These are phyloP conservation scores for Biscutella laevigata DNA, from an alignment of 441 rosid genomes.

Conservation along the genomic window DNA sequence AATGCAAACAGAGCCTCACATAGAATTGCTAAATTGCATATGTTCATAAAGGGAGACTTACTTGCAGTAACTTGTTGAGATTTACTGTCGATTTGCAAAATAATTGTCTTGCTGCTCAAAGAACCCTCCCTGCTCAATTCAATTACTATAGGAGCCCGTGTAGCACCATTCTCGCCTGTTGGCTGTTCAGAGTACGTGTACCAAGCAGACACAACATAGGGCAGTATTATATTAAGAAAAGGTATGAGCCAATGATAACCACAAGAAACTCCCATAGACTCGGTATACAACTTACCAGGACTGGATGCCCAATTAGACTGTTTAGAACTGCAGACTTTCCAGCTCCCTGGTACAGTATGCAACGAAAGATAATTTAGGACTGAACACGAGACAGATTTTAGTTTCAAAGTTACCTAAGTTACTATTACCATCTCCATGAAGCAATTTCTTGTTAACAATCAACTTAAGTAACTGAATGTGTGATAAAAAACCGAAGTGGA, in stretches of 20 bases:
- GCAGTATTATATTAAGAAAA: no score
- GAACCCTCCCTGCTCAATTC: slow-evolving; percentile 49
- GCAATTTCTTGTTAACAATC: neutral
- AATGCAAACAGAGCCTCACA: neutral
- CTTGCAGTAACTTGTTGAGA: slow-evolving; percentile 71
- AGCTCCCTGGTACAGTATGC: slow-evolving; percentile 45
- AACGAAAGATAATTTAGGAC: slow-evolving; percentile 8
- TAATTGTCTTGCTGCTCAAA: slow-evolving; percentile 55
- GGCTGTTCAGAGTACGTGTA: slow-evolving; percentile 34
- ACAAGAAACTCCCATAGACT: no score
- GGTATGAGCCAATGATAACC: no score
- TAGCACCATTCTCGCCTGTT: slow-evolving; percentile 77
- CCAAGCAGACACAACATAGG: neutral
- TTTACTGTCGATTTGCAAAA: slow-evolving; percentile 59
- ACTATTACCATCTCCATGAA: no score
- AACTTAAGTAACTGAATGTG: no score
- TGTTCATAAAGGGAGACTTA: slow-evolving; percentile 27
- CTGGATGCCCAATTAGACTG: slow-evolving; percentile 64
- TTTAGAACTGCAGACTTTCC: slow-evolving; percentile 71
- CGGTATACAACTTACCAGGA: no score
- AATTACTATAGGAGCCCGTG: slow-evolving; percentile 64
- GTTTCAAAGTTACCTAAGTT: neutral
- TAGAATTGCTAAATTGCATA: neutral
- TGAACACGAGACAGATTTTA: neutral
- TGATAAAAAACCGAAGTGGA: no score